These are phyloP conservation scores for Emergomyces pasteurianus DNA, from an alignment of 2,329 filamentous ascomycete genomes.

Conservation along the genomic window DNA sequence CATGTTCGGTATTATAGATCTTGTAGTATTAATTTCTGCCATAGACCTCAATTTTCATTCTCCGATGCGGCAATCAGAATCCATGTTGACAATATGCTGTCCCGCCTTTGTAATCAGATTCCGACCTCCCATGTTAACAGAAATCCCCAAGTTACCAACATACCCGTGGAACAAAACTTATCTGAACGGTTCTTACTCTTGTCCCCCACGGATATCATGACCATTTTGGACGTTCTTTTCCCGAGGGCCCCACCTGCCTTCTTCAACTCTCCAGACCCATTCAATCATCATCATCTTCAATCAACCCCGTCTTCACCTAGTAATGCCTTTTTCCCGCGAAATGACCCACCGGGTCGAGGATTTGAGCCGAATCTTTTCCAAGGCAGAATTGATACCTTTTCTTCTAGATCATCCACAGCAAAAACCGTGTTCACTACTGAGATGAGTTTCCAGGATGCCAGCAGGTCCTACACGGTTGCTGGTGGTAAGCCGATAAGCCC, in stretches of 20 bases:
- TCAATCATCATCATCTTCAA: slow-evolving; percentile 15
- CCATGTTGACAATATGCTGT: slow-evolving; percentile 29
- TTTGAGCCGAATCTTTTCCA: slow-evolving; percentile 25
- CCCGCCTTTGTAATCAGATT: slow-evolving; percentile 14
- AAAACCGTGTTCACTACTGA: slow-evolving; percentile 23
- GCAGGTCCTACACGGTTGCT: slow-evolving; percentile 9
- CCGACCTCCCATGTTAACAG: slow-evolving; percentile 2
- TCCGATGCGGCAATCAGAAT: slow-evolving; percentile 22
- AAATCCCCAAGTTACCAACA: slow-evolving; percentile 1
- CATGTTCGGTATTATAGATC: slow-evolving; percentile 7
- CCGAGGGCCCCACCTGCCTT: slow-evolving; percentile 32
- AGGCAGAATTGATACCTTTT: slow-evolving; percentile 17
- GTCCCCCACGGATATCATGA: slow-evolving; percentile 66
- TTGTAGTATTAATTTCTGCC: slow-evolving; percentile 31
- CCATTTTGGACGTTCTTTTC: slow-evolving; percentile 71
- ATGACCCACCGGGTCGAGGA: slow-evolving; percentile 12
- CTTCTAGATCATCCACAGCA: slow-evolving; percentile 15
- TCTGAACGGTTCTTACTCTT: slow-evolving; percentile 38
- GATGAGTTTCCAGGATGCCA: slow-evolving; percentile 15
- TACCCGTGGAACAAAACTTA: slow-evolving; percentile 43
- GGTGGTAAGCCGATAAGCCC: slow-evolving; percentile 7
- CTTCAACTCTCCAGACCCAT: slow-evolving; percentile 13
- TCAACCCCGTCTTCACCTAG: slow-evolving; percentile 18
- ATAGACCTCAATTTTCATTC: slow-evolving; percentile 26
- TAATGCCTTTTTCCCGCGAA: slow-evolving; percentile 13